Conservation (phyloP, 768 basidiomycete species). For the Boletus rubroflammeus region DNA sequence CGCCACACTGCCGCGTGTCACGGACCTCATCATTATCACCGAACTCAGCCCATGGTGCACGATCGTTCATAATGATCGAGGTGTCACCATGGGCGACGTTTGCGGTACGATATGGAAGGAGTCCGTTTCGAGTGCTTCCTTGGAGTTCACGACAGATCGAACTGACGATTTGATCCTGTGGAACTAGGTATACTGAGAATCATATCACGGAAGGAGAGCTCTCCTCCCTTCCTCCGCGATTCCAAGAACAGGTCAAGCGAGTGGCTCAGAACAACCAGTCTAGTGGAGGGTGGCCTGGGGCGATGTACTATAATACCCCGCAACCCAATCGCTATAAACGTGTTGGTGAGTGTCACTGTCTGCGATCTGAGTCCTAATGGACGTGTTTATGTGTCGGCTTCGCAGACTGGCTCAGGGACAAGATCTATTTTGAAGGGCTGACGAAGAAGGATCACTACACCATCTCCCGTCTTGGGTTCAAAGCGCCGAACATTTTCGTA, state of each 20-base stretch:
- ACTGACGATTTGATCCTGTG: conserved; percentile 9
- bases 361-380: neutral
- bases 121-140: conserved; percentile 40
- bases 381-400: neutral
- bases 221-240: conserved; percentile 50
- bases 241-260: conserved; percentile 72
- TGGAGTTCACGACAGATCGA: neutral
- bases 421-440: conserved; percentile 65
- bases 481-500: conserved; percentile 75
- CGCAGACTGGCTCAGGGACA: conserved; percentile 76
- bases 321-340: conserved; percentile 53
- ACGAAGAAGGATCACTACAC: conserved; percentile 58
- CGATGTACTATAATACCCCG: conserved; percentile 44
- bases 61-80: conserved; percentile 63
- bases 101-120: conserved; percentile 71
- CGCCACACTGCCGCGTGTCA: conserved; percentile 65
- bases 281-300: conserved; percentile 33
- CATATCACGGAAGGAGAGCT: conserved; percentile 66
- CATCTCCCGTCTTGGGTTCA: conserved; percentile 61
- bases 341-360: conserved; percentile 46
- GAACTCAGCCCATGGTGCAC: conserved; percentile 76
- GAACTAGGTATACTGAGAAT: conserved; percentile 63
- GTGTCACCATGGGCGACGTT: conserved; percentile 77
- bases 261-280: conserved; percentile 42
- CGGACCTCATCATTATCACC: conserved; percentile 56